Evolutionary conservation across 306 rosid genomes (phyloP).

Genomic region (Cicer bijugum): DNA sequence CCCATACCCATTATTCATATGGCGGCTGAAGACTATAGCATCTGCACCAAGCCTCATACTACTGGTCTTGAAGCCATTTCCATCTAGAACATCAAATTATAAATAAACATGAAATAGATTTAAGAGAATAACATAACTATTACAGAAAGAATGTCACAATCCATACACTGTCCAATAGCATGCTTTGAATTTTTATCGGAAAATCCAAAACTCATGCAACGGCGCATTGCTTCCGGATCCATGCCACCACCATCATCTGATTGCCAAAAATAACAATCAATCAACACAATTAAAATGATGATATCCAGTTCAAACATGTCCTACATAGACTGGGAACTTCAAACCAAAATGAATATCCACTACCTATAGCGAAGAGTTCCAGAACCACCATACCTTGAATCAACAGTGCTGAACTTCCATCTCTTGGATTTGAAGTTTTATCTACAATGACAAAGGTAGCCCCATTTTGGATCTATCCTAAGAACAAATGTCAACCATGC

Average conservation of each 20-base stretch:
- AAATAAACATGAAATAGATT: slow-evolving; percentile 41
- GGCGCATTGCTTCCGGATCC: slow-evolving; percentile 84
- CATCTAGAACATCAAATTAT: slow-evolving; percentile 72
- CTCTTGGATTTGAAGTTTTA: slow-evolving; percentile 77
- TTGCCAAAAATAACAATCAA: slow-evolving; percentile 39
- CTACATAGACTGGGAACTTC: slow-evolving; percentile 28
- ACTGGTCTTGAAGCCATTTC: slow-evolving; percentile 98
- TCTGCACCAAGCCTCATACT: slow-evolving; percentile 98
- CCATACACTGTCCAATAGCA: slow-evolving; percentile 90
- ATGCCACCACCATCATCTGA: slow-evolving; percentile 94
- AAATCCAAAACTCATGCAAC: slow-evolving; percentile 96
- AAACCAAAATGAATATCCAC: slow-evolving; percentile 35
- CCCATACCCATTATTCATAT: slow-evolving; percentile 61
- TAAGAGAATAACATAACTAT: slow-evolving; percentile 28
- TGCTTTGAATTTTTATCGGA: slow-evolving; percentile 73
- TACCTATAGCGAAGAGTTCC: slow-evolving; percentile 25
- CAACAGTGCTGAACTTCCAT: slow-evolving; percentile 83
- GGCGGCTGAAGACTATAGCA: slow-evolving; percentile 83
- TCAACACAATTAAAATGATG: slow-evolving; percentile 30
- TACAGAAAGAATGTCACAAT: slow-evolving; percentile 42
- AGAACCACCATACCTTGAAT: slow-evolving; percentile 71
- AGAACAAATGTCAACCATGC: slow-evolving; percentile 51
- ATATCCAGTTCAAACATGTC: slow-evolving; percentile 16
- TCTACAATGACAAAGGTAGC: slow-evolving; percentile 89
- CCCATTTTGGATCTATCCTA: slow-evolving; percentile 89